Evolutionary conservation across 1,284 basidiomycete species (phyloP).

Genomic region (Boletellus deceptivus): DNA sequence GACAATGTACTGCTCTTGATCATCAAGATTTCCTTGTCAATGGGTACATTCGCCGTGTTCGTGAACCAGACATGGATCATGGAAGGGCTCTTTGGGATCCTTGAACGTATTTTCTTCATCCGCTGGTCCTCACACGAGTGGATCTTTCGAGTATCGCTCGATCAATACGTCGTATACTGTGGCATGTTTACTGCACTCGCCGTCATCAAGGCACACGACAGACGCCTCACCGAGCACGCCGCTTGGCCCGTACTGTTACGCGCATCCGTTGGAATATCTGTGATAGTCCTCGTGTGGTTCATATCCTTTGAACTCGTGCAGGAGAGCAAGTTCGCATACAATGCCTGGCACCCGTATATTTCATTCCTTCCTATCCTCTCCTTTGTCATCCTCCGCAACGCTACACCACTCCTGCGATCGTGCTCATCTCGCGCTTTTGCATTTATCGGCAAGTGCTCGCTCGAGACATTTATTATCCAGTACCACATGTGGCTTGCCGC

Average conservation of each 20-base stretch:
- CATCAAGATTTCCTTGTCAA: conserved; percentile 67
- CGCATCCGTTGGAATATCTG: conserved; percentile 47
- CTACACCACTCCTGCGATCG: conserved; percentile 67
- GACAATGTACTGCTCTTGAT: conserved; percentile 66
- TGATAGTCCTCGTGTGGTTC: conserved; percentile 67
- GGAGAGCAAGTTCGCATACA: conserved; percentile 81
- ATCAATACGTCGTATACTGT: conserved; percentile 83
- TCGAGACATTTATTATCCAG: conserved; percentile 87
- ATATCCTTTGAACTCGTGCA: conserved; percentile 78
- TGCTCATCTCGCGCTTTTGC: conserved; percentile 68
- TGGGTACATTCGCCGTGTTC: conserved; percentile 60
- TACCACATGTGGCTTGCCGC: conserved; percentile 88
- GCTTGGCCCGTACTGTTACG: conserved; percentile 60
- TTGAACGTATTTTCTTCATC: conserved; percentile 68
- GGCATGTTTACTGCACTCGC: conserved; percentile 80
- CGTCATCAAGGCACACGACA: conserved; percentile 74
- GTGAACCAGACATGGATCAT: conserved; percentile 67
- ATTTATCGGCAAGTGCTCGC: conserved; percentile 79
- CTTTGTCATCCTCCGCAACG: conserved; percentile 76
- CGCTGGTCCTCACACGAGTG: conserved; percentile 84
- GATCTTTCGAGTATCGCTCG: conserved; percentile 83
- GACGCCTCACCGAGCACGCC: conserved; percentile 66
- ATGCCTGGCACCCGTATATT: conserved; percentile 79
- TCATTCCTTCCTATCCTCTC: conserved; percentile 79
- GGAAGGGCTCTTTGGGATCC: conserved; percentile 59